Evolutionary conservation across 2,329 filamentous ascomycete species (phyloP).

Genomic region (Blumeriella jaapii): DNA sequence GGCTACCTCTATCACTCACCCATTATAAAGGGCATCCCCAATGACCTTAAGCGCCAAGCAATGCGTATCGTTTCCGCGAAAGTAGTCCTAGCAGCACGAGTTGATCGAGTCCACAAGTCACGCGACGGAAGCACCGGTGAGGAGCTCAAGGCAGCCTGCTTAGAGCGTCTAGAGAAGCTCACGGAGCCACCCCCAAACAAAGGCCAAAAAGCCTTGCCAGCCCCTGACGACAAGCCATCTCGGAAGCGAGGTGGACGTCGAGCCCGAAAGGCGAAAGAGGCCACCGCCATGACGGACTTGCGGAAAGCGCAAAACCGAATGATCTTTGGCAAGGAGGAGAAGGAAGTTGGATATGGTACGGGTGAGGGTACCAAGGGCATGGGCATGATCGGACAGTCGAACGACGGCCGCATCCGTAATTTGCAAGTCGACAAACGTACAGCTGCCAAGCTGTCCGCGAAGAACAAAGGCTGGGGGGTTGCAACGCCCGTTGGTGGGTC

Average conservation of each 20-base stretch:
- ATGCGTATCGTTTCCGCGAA: slow-evolving; percentile 93
- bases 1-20: slow-evolving; percentile 89
- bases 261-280: slow-evolving; percentile 91
- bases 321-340: slow-evolving; percentile 91
- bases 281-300: slow-evolving; percentile 91
- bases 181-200: slow-evolving; percentile 87
- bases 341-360: slow-evolving; percentile 80
- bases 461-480: slow-evolving; percentile 89
- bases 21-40: slow-evolving; percentile 74
- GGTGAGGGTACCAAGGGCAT: slow-evolving; percentile 78
- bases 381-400: slow-evolving; percentile 86
- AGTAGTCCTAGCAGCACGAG: slow-evolving; percentile 81
- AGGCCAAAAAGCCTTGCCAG: slow-evolving; percentile 73
- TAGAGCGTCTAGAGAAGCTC: slow-evolving; percentile 82
- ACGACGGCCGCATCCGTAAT: slow-evolving; percentile 79
- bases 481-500: slow-evolving; percentile 51
- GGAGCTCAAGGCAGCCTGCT: slow-evolving; percentile 68
- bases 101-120: slow-evolving; percentile 74
- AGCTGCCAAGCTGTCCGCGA: slow-evolving; percentile 83
- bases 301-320: slow-evolving; percentile 94
- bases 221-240: slow-evolving; percentile 89
- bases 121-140: slow-evolving; percentile 76
- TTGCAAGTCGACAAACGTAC: slow-evolving; percentile 89
- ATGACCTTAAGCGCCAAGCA: slow-evolving; percentile 81
- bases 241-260: slow-evolving; percentile 84